Percentiles rank a stretch among this genome's conserved stretches.
phyloP scores from a whole-genome alignment of 2,329 filamentous ascomycete genomes.

The Apiospora saccharicola region DNA sequence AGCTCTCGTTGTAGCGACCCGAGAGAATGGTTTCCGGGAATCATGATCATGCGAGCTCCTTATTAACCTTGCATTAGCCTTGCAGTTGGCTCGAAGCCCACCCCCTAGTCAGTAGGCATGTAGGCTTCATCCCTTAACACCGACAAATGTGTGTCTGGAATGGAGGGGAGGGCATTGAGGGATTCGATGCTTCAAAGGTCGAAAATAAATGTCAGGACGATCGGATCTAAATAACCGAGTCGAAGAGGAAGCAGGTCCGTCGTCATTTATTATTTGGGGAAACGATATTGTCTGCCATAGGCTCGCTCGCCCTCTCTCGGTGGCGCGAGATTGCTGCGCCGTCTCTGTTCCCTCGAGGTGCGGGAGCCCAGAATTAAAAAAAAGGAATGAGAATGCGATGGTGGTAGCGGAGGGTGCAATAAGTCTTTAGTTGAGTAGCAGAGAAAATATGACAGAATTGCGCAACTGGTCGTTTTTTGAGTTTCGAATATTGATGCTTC shows the following conservation, averaged over 20 bases:
- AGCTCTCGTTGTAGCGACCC: conserved; percentile 24
- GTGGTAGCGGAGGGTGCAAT: not conserved
- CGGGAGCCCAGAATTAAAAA: not conserved
- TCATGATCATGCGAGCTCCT: conserved; percentile 26
- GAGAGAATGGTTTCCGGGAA: conserved; percentile 27
- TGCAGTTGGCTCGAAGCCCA: conserved; percentile 24
- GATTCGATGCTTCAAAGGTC: not conserved
- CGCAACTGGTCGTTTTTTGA: not conserved
- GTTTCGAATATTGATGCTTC: conserved; percentile 17
- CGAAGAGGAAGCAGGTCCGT: too few relatives aligned
- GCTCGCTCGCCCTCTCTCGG: not conserved
- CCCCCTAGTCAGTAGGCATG: not conserved
- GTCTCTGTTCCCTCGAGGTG: not conserved
- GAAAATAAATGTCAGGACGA: not conserved
- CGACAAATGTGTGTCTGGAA: not conserved
- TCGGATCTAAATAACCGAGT: too few relatives aligned
- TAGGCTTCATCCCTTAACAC: not conserved
- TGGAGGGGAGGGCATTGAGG: not conserved
- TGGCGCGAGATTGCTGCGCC: not conserved
- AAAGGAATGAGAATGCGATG: conserved; percentile 6
- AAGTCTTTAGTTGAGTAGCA: not conserved
- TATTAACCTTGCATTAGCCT: conserved; percentile 30
- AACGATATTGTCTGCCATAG: too few relatives aligned
- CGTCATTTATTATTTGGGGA: too few relatives aligned
- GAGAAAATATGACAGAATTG: conserved; percentile 17